Percentiles rank a stretch among this genome's conserved stretches.
phyloP scores from a whole-genome alignment of 2,329 filamentous ascomycete genomes.

The Pseudogymnoascus sp. region DNA sequence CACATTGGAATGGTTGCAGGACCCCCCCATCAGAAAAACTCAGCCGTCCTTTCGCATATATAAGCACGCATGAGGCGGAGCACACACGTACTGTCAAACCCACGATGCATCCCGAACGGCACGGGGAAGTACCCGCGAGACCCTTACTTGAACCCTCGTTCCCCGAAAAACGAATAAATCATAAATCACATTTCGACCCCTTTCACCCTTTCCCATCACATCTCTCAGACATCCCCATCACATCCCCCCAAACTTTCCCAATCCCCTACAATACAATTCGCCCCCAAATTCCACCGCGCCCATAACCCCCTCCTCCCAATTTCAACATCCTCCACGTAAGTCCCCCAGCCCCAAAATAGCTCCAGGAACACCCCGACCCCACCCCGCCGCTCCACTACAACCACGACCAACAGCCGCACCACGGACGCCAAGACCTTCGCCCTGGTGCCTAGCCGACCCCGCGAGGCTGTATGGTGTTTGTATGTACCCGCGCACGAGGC shows the following conservation, averaged over 20 bases:
- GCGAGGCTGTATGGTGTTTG: background rate
- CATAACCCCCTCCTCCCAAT: background rate
- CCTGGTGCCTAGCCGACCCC: background rate
- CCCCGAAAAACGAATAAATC: background rate
- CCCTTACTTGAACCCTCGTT: background rate
- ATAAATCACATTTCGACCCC: background rate
- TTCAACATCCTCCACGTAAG: too few species aligned
- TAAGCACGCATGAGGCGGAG: background rate
- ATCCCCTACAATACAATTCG: too few species aligned
- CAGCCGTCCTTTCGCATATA: background rate
- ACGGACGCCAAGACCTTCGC: background rate
- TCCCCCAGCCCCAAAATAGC: background rate
- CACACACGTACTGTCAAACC: background rate
- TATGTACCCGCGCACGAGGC: background rate
- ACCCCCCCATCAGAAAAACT: background rate
- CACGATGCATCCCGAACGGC: background rate
- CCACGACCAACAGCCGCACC: background rate
- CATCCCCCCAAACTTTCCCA: background rate
- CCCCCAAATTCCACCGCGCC: background rate
- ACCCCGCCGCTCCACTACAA: background rate
- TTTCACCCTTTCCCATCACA: too few species aligned
- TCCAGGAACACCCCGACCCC: background rate
- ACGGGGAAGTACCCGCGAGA: background rate
- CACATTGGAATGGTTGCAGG: background rate
- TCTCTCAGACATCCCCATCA: background rate